Base-by-base conservation (phyloP, 1,139 yeast species). In the Geotrichum europaeum region DNA sequence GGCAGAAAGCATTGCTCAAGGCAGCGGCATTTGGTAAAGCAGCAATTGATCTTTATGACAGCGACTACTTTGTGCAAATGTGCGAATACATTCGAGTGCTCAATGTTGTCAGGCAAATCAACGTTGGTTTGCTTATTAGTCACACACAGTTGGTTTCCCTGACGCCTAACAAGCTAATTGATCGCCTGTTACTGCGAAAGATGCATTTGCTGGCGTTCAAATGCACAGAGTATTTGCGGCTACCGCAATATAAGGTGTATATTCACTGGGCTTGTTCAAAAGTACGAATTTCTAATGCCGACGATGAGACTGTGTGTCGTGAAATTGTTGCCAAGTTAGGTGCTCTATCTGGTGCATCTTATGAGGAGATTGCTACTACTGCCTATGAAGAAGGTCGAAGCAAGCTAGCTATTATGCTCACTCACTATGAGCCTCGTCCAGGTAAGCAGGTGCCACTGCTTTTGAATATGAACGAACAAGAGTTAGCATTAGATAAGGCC, bases 1-100 rank as follows among this genome's bases (percentile, higher is more conserved):
- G 94, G 87, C 99, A 94, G 68, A 91, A 91, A 70, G 83, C 82
- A 60, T 76, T 94, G 4, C 74, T 94, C 43, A 80, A 84, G 63
- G 96, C 97, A 0, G 97, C 94, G 0, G 79, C 90, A 0, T 89
- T 92, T 74, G 99, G 97, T 0, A 94, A 92, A 70, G 80, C 89
- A 0, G 84, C 87, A 51, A 72, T 82, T 36, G 81, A 76, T 2
- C 74, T 78, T 22, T 84, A 81, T 67, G 81, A 85, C 69, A 77
- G 89, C 1, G 84, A 82, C 58, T 79, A 79, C 54, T 91, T 86
- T 69, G 81, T 90, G 4, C 76, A 78, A 28, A 81, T 84, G 3
- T 78, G 92, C 63, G 82, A 86, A 66, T 75, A 76, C 34, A 68
- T 91, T 34, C 81, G 89, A 65, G 84, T 90, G 0, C 75, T 91